phyloP scores from a whole-genome alignment of 1,284 basidiomycete genomes.

The Schizopora paradoxa region DNA sequence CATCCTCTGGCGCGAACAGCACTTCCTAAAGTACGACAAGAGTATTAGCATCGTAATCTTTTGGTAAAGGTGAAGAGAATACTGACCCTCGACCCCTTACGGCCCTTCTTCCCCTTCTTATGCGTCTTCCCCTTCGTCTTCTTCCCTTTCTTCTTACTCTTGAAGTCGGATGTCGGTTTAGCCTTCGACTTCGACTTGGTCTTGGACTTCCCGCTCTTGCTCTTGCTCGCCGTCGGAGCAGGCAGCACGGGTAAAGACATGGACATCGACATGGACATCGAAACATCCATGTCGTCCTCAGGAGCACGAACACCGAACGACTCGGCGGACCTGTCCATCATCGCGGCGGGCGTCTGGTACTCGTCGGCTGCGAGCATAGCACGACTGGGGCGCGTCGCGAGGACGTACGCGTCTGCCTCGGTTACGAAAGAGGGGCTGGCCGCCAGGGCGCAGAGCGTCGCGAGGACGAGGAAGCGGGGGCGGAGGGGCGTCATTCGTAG shows the following conservation, averaged over 20 bases:
- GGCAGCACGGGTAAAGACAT: neutral
- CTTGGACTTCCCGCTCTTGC: neutral
- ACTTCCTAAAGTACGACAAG: neutral
- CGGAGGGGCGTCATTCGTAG: constrained; percentile 13
- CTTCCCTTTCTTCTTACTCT: constrained; percentile 8
- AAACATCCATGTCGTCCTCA: neutral
- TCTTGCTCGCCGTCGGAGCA: constrained; percentile 1
- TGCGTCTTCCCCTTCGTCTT: neutral
- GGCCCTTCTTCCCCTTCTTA: neutral
- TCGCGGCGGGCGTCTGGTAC: neutral
- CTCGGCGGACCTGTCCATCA: no score
- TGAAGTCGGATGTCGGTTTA: no score
- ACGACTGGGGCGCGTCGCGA: constrained; percentile 1
- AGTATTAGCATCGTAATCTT: neutral
- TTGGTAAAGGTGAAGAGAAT: neutral
- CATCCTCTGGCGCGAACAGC: neutral
- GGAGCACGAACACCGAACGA: neutral
- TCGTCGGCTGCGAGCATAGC: neutral
- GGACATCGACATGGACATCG: neutral
- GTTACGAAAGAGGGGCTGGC: constrained; percentile 6
- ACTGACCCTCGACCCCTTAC: neutral
- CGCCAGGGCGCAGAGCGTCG: constrained; percentile 14
- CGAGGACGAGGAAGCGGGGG: constrained; percentile 14
- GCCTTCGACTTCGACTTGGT: no score
- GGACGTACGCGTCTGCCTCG: constrained; percentile 8